Conservation (phyloP, 768 basidiomycete species). For the Amanita exitialis region DNA sequence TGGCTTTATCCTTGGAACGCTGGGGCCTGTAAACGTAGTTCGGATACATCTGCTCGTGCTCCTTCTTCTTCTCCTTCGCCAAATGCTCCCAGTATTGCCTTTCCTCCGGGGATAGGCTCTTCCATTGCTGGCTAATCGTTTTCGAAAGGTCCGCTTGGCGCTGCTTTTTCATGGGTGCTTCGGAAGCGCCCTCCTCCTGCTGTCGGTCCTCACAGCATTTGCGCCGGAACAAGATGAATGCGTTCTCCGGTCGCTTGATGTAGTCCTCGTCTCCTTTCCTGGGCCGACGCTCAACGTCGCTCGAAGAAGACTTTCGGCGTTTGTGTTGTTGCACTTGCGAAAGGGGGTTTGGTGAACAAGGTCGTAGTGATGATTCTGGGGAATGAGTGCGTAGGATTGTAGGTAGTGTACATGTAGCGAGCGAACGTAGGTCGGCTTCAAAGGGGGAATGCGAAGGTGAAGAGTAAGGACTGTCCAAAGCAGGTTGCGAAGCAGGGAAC, state of each 20-base stretch:
- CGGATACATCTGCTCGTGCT: constrained; percentile 67
- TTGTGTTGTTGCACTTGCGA: constrained; percentile 22
- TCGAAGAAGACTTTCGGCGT: constrained; percentile 42
- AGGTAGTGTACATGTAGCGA: constrained; percentile 27
- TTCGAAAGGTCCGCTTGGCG: constrained; percentile 60
- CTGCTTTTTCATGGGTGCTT: constrained; percentile 54
- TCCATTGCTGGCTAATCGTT: constrained; percentile 78
- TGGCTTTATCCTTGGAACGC: constrained; percentile 45
- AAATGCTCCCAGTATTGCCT: constrained; percentile 65
- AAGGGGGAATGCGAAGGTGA: constrained; percentile 65
- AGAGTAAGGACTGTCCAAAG: constrained; percentile 54
- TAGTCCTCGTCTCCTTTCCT: constrained; percentile 76
- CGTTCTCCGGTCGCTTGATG: constrained; percentile 77
- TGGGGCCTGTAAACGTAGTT: constrained; percentile 75
- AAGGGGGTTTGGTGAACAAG: constrained; percentile 25
- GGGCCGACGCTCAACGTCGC: constrained; percentile 45
- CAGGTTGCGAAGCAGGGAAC: constrained; percentile 47
- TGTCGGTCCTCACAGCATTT: constrained; percentile 70
- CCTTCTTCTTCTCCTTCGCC: constrained; percentile 73
- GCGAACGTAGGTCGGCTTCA: constrained; percentile 56
- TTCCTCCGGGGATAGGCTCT: constrained; percentile 54
- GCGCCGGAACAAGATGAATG: constrained; percentile 77
- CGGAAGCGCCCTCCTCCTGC: constrained; percentile 35
- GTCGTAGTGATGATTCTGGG: constrained; percentile 32
- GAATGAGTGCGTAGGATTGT: constrained; percentile 28